Percentiles rank a stretch among this genome's conserved stretches.
phyloP scores from a whole-genome alignment of 2,329 filamentous ascomycete genomes.

The Alternaria angustiovoidea region DNA sequence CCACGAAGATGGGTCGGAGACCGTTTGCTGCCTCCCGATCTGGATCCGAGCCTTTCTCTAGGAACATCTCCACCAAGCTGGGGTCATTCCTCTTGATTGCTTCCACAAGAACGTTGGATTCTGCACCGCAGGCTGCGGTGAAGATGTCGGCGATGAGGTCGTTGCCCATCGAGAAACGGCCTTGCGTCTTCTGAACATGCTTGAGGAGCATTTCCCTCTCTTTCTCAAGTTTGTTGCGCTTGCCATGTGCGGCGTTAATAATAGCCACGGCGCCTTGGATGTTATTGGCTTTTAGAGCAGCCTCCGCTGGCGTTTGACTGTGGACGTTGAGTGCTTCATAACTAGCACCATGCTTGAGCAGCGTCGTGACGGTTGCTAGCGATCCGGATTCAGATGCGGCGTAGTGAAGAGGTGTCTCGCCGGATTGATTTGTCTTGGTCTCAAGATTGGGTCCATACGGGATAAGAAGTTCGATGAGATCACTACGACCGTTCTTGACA shows the following conservation, averaged over 20 bases:
- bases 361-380: slow-evolving; percentile 29
- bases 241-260: slow-evolving; percentile 39
- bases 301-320: slow-evolving; percentile 37
- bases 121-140: slow-evolving; percentile 42
- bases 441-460: slow-evolving; percentile 32
- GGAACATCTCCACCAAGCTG: slow-evolving; percentile 39
- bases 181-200: slow-evolving; percentile 38
- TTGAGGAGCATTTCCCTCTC: slow-evolving; percentile 45
- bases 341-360: slow-evolving; percentile 41
- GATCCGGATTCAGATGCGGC: slow-evolving; percentile 38
- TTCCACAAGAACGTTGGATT: slow-evolving; percentile 44
- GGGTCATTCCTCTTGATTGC: slow-evolving; percentile 42
- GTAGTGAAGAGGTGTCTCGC: slow-evolving; percentile 46
- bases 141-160: slow-evolving; percentile 47
- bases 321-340: slow-evolving; percentile 32
- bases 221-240: slow-evolving; percentile 35
- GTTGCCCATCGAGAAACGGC: slow-evolving; percentile 39
- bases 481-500: slow-evolving; percentile 33
- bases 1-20: slow-evolving; percentile 39
- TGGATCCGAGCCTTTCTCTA: slow-evolving; percentile 42
- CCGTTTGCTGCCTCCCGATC: slow-evolving; percentile 35
- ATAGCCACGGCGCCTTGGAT: slow-evolving; percentile 43
- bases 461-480: slow-evolving; percentile 39
- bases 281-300: slow-evolving; percentile 38
- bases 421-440: slow-evolving; percentile 27